Evolutionary conservation across 1,284 basidiomycete species (phyloP), one percentile per base, ranked within the genome.

Genomic region (Ustilago loliicola): DNA sequence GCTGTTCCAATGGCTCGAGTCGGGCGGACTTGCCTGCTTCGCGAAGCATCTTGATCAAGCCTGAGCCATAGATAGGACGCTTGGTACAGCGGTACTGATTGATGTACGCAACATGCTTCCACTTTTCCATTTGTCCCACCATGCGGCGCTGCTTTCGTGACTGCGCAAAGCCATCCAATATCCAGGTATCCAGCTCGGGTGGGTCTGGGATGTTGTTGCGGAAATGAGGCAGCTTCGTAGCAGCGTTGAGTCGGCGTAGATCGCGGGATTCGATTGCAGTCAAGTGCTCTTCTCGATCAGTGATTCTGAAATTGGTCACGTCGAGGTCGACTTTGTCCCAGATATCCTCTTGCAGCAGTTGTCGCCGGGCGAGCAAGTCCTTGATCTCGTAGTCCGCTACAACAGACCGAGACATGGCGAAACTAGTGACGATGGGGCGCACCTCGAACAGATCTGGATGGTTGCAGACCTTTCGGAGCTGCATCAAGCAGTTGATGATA

Each of bases 401-500:
- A 4, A 93, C 94, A 25, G 94, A 93, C 32, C 91, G 90, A 40
- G 90, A 88, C 92, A 95, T 94, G 0, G 93, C 91, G 86, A 98
- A 96, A 8, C 94, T 95, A 1, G 96, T 98, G 51, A 94, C 91
- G 79, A 98, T 94, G 0, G 95, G 95, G 48, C 96, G 91, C 21
- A 96, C 93, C 87, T 98, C 96, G 86, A 98, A 98, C 25, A 98
- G 89, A 85, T 98, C 93, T 0, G 96, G 96, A 85, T 98, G 95
- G 81, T 97, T 97, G 89, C 95, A 96, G 45, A 85, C 85, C 66
- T 86, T 86, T 23, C 84, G 91, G 23, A 97, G 89, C 86, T 98
- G 96, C 96, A 98, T 98, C 68, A 98, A 89, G 70, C 96, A 94
- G 86, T 98, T 98, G 87, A 96, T 95, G 70, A 98, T 95, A 59